A percentile compares a stretch with the other conserved stretches of the same genome.
Evolutionary conservation across 306 rosid genomes (phyloP).

Genomic region (Begonia fuchsioides): DNA sequence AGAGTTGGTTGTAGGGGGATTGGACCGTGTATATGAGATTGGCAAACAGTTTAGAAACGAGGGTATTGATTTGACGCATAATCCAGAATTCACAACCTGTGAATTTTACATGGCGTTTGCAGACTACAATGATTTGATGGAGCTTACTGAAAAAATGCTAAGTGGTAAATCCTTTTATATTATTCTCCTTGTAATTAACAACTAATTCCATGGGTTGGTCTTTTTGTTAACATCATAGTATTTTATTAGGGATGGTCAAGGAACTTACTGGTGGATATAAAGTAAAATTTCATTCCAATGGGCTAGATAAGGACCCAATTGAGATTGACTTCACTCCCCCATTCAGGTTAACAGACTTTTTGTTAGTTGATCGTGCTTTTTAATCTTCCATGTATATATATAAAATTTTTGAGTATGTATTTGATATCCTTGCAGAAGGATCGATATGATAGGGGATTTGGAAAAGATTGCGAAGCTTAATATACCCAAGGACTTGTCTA

Average conservation of each 20-base stretch:
- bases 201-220: constrained; percentile 1
- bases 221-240: neutral
- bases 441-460: constrained; percentile 82
- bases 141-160: constrained; percentile 64
- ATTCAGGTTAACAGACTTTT: constrained; percentile 32
- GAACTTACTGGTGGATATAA: constrained; percentile 84
- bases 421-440: constrained; percentile 40
- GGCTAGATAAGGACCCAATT: constrained; percentile 61
- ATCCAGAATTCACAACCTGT: constrained; percentile 91
- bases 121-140: constrained; percentile 83
- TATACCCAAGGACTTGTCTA: constrained; percentile 66
- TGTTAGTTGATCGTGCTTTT: neutral
- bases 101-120: constrained; percentile 91
- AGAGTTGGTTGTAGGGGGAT: constrained; percentile 86
- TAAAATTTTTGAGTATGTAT: constrained; percentile 9
- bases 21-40: constrained; percentile 96
- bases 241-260: constrained; percentile 59
- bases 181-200: neutral
- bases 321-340: constrained; percentile 30
- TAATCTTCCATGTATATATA: neutral
- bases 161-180: constrained; percentile 44
- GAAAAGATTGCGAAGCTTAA: constrained; percentile 60
- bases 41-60: constrained; percentile 93
- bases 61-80: constrained; percentile 95
- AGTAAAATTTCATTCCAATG: constrained; percentile 60